Percentiles rank a stretch among this genome's conserved stretches.
Evolutionary conservation across 2,329 filamentous ascomycete species (phyloP).

Genomic region (Lasiodiplodia hormozganensis): DNA sequence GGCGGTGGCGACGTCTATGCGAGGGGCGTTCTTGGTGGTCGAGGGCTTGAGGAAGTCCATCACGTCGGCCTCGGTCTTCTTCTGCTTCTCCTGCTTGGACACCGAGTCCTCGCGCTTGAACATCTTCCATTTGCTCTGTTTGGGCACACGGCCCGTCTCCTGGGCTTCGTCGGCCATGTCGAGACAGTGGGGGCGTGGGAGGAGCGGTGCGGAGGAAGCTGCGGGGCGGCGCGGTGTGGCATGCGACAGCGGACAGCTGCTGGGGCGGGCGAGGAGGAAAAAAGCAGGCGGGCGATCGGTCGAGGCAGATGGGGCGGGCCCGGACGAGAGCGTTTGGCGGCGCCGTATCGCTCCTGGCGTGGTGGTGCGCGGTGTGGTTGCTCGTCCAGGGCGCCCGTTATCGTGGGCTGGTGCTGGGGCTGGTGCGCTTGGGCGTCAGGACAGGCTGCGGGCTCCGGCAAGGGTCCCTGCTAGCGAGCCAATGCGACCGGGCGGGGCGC

Average conservation of each 20-base stretch:
- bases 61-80: constrained; percentile 55
- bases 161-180: constrained; percentile 43
- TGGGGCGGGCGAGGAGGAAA: background rate
- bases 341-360: constrained; percentile 27
- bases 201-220: constrained; percentile 7
- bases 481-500: constrained; percentile 22
- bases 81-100: constrained; percentile 40
- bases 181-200: constrained; percentile 23
- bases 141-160: constrained; percentile 44
- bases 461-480: constrained; percentile 25
- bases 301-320: constrained; percentile 14
- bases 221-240: constrained; percentile 23
- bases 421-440: constrained; percentile 25
- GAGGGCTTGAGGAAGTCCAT: constrained; percentile 65
- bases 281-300: background rate
- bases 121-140: constrained; percentile 58
- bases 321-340: constrained; percentile 16
- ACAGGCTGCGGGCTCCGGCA: constrained; percentile 12
- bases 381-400: constrained; percentile 28
- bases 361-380: constrained; percentile 21
- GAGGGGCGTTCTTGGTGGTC: constrained; percentile 51
- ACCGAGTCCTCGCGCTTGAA: constrained; percentile 50
- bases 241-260: constrained; percentile 11
- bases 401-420: constrained; percentile 21
- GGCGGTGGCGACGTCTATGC: constrained; percentile 58